Evolutionary conservation across 2,329 filamentous ascomycete species (phyloP), one percentile per base, ranked within the genome.

Genomic region (Ceratocystis harringtonii): DNA sequence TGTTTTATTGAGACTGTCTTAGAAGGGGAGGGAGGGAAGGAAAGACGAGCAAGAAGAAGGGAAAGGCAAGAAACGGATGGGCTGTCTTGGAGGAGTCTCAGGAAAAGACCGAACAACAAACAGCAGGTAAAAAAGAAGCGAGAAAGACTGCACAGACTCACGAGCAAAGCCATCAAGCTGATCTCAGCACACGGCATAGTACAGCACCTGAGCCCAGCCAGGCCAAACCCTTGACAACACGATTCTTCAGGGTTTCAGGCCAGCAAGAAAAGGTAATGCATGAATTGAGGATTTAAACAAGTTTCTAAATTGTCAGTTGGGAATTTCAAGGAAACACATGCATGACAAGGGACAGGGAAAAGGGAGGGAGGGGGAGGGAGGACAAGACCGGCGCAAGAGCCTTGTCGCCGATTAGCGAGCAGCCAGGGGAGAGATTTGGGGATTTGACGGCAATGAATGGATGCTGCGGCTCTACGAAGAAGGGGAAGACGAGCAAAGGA

Each of bases 221-320:
- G 5, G 45, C 5, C 19, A n/a, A 22, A 52, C 19, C 19, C 48
- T 52, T 25, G 48, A 25, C 5, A 22, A 12, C 48, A 15, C 5
- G 48, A 52, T 52, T 52, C 22, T 52, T 52, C 22, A 52, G 22
- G 19, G 19, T 52, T 52, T 45, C 15, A 28, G 22, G 7, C 48
- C 8, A 19, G 52, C 52, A 30, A 57, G 22, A 30, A 32, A 41
- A 41, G 36, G 12, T 25, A 57, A 32, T 32, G 52, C 52, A 57
- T 57, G 52, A 30, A 57, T 57, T 57, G 52, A 57, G 52, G 52
- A 57, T 57, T 57, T 57, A 57, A 57, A 57, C 52, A 57, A 57
- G 25, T 57, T 32, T 57, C 52, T 57, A 57, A 57, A 57, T 57
- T 57, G 7, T 22, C n/a, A 50, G 48, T 57, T 52, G 52, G 28